Evolutionary conservation across 371 early-diverging fungal species (phyloP).

Genomic region (Batrachochytrium dendrobatidis): DNA sequence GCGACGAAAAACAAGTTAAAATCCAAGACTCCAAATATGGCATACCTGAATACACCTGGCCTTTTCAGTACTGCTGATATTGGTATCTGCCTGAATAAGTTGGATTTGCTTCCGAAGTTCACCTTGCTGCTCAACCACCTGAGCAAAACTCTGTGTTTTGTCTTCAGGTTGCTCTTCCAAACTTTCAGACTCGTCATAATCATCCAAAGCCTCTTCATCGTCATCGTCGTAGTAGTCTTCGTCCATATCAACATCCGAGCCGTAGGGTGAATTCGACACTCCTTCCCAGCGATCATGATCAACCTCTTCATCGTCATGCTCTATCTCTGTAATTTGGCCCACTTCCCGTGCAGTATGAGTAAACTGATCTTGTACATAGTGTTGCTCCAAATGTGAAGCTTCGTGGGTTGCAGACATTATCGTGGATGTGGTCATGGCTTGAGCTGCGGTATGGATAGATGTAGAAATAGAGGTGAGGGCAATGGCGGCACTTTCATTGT

Average conservation of each 20-base stretch:
- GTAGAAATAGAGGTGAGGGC: too few relatives aligned
- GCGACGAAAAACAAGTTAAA: not conserved
- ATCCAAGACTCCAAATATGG: not conserved
- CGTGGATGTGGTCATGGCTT: too few relatives aligned
- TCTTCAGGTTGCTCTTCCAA: not conserved
- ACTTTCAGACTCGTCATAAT: not conserved
- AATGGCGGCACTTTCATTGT: too few relatives aligned
- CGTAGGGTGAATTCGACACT: too few relatives aligned
- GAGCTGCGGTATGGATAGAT: too few relatives aligned
- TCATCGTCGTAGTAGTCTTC: constrained; percentile 1
- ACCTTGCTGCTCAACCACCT: constrained; percentile 20
- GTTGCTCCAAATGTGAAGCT: too few relatives aligned
- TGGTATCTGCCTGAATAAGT: constrained; percentile 48
- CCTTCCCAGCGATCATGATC: not conserved
- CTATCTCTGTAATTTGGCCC: too few relatives aligned
- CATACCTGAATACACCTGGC: constrained; percentile 67
- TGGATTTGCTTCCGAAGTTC: constrained; percentile 49
- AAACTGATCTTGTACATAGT: too few relatives aligned
- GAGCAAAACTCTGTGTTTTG: not conserved
- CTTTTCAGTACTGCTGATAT: constrained; percentile 55
- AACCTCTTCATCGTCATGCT: not conserved
- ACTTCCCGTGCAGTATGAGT: too few relatives aligned
- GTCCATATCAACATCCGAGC: not conserved
- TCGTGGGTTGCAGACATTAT: too few relatives aligned
- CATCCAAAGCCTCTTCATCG: not conserved